Evolutionary conservation across 2,329 filamentous ascomycete genomes (phyloP), one percentile per base, ranked within the genome.

Genomic region (Calonectria pauciramosa): DNA sequence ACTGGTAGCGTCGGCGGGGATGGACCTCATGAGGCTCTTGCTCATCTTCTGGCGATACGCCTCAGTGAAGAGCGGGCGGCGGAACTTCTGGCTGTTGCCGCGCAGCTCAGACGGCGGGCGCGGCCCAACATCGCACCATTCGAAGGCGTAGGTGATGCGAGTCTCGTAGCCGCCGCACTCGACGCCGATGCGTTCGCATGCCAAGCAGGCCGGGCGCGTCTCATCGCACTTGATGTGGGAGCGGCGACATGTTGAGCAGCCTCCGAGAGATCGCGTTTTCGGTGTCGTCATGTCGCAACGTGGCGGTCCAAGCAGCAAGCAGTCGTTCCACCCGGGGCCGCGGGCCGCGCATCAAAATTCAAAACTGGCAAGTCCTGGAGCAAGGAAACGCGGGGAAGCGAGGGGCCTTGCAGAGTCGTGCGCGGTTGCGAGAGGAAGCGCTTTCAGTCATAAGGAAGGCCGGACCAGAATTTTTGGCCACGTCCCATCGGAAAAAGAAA

Each of bases 41-140:
- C 64, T 67, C 64, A 67, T 67, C 7, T 10, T 51, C 64, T 38
- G 41, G 64, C 64, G 64, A 10, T 67, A 51, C 20, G 13, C 64
- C 14, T 67, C 64, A 1, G 64, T 67, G 47, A 67, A 67, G 47
- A 67, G 64, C 41, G 64, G 64, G 7, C 64, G 64, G 30, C 64
- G 64, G n/a, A 67, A 67, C 20, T 36, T 67, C 28, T 36, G 41
- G 26, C 38, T 26, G 30, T 65, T 38, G 60, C 60, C 41, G 26
- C 23, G 23, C 60, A 23, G 18, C 5, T 65, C 60, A 16, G 36
- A 4, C 36, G 26, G 60, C 38, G 8, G 60, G 14, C 38, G 41
- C n/a, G 60, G 60, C 20, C 60, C 56, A 60, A 60, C 56, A 18
- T 67, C 64, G 64, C 60, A 65, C 60, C 60, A 65, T 23, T 67